Conservation (phyloP, 2,329 filamentous ascomycete genomes). For the Chaetomium sp. region DNA sequence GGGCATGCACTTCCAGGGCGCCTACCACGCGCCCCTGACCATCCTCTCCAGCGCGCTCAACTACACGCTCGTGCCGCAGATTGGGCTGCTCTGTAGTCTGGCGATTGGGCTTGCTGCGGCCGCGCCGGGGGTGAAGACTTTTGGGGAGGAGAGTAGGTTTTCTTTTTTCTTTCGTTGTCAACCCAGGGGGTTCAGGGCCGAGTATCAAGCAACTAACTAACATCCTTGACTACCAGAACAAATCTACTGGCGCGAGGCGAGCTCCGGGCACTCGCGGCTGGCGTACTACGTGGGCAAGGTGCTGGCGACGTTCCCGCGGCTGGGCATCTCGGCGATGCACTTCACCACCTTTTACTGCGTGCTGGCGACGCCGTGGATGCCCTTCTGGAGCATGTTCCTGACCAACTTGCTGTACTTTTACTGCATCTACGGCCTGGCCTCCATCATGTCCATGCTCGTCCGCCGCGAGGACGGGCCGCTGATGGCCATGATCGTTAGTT, state of each 20-base stretch:
- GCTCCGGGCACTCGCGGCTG: conserved; percentile 57
- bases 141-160: conserved; percentile 52
- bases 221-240: too few relatives aligned
- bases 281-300: conserved; percentile 60
- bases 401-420: conserved; percentile 60
- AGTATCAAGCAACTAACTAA: too few relatives aligned
- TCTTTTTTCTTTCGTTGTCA: too few relatives aligned
- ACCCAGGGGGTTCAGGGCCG: too few relatives aligned
- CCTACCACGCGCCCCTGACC: too few relatives aligned
- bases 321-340: too few relatives aligned
- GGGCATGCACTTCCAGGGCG: too few relatives aligned
- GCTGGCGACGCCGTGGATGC: too few relatives aligned
- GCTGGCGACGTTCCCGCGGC: too few relatives aligned
- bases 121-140: conserved; percentile 58
- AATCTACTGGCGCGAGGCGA: conserved; percentile 50
- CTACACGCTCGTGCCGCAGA: conserved; percentile 46
- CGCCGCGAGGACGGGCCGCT: conserved; percentile 59
- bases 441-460: conserved; percentile 55
- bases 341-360: too few relatives aligned
- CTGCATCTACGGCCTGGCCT: conserved; percentile 59
- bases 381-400: conserved; percentile 47
- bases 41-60: too few relatives aligned
- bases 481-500: conserved; percentile 52
- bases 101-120: conserved; percentile 58
- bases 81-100: conserved; percentile 56